Evolutionary conservation across 768 basidiomycete species (phyloP).

Genomic region (Filobasidium wieringae): DNA sequence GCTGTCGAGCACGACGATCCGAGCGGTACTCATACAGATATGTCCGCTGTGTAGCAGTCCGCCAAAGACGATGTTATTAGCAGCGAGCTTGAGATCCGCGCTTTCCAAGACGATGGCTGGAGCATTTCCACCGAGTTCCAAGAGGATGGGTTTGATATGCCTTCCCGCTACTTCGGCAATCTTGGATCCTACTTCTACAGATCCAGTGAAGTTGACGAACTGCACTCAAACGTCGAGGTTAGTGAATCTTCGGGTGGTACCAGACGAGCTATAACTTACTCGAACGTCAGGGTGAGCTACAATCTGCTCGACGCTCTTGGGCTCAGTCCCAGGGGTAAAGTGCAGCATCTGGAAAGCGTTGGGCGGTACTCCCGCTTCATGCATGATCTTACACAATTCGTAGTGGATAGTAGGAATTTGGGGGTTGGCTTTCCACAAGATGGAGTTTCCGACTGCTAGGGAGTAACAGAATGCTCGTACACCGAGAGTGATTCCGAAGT

Average conservation of each 20-base stretch:
- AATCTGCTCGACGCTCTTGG: conserved; percentile 45
- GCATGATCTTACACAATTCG: conserved; percentile 36
- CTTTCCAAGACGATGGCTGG: conserved; percentile 41
- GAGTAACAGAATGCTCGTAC: conserved; percentile 35
- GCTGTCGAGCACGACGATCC: conserved; percentile 28
- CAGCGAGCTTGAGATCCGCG: conserved; percentile 48
- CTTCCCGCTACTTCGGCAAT: conserved; percentile 36
- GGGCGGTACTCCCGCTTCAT: conserved; percentile 50
- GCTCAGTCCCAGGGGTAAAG: conserved; percentile 43
- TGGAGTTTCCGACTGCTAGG: conserved; percentile 41
- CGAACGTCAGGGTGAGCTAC: conserved; percentile 48
- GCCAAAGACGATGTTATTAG: conserved; percentile 41
- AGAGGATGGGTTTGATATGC: conserved; percentile 39
- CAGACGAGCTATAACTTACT: neutral
- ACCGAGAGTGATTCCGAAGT: conserved; percentile 19
- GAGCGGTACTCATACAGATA: conserved; percentile 38
- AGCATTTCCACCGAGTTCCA: conserved; percentile 41
- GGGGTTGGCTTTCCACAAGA: conserved; percentile 37
- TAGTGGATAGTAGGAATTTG: conserved; percentile 35
- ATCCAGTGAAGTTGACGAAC: conserved; percentile 43
- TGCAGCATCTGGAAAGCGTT: conserved; percentile 53
- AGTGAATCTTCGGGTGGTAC: conserved; percentile 1
- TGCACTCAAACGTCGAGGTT: neutral
- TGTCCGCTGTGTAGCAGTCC: conserved; percentile 35
- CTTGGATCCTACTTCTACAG: conserved; percentile 31